Evolutionary conservation across 192 early-diverging fungal species (phyloP), one percentile per base, ranked within the genome.

Genomic region (Coemansia sp.): DNA sequence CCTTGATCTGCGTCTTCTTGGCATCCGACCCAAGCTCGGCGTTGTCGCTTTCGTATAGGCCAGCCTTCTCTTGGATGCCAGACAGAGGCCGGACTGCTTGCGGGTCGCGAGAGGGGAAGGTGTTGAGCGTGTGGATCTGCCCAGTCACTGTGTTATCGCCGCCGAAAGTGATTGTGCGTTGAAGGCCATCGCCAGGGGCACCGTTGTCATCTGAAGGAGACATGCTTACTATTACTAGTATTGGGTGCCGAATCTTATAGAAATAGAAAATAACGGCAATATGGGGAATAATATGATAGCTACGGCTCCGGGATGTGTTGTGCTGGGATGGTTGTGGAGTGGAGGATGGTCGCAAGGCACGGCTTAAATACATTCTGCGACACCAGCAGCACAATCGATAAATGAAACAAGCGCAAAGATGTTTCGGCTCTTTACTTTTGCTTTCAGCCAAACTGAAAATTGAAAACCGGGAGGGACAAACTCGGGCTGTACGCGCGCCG

Each of bases 91-190:
- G n/a, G 20, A 35, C n/a, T 5, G 66, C n/a, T n/a, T 57, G 66
- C 9, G 66, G 59, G 11, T 69, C 60, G 60, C 67, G 60, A 7
- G 60, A 55, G 1, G 67, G 59, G 20, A 62, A 26, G n/a, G 59
- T 39, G 26, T 58, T 43, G 20, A 68, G 58, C 12, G 34, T 53
- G 60, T 62, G 60, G 46, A 60, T 20, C 35, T 62, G 60, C 39
- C 58, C 35, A 2, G 60, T 9, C 10, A 60, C 59, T 23, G 60
- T 34, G 67, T 62, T 62, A 48, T 72, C 63, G 9, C 56, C 70
- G 15, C 63, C 58, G 35, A 72, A 72, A 11, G 70, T 72, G 57
- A 72, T 61, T 8, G 63, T 66, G 63, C 70, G 70, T 11, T 62
- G 63, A 14, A 72, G 56, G 0, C 62, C 69, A 18, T 52, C 43